Base-by-base conservation (phyloP, 1,284 basidiomycete genomes). In the Apiotrichum brassicae region DNA sequence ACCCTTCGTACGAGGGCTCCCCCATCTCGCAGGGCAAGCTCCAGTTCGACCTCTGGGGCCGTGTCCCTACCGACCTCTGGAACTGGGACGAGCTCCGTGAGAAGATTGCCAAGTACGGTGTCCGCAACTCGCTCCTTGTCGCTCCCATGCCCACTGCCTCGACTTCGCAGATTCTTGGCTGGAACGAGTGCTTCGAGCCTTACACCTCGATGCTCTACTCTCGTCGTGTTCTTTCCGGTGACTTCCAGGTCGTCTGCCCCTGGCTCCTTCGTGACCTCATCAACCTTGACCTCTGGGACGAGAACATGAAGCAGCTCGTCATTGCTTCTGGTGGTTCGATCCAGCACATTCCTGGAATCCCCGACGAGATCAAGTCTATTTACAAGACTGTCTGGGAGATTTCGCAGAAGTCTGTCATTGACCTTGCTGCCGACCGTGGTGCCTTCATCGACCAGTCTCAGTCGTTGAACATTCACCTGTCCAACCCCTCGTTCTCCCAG, bases 111-210 rank as follows among this genome's bases (percentile, higher is more conserved):
- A 75, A 80, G 65, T 81, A 82, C 65, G 95, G 95, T 54, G 76
- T 98, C 43, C 78, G 93, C 58, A 98, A 98, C 78, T 97, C 94
- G 48, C 78, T 98, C n/a, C 78, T 98, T 11, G 77, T 91, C 54
- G 87, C 95, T 0, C 95, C 94, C 16, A 98, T 98, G 95, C 95
- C 95, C 1, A 99, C 95, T 22, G 95, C 95, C 1, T 97, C 92
- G 30, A 98, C 95, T 7, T 93, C 88, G 73, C 95, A 98, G 77
- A 99, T 99, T 63, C 79, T 98, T 45, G 95, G 95, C 45, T 90
- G 89, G 79, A 99, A 98, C 75, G 95, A 98, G 71, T 98, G 95
- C 57, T 71, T 74, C 47, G 72, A 74, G 59, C 72, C 72, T 6
- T 74, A 74, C 63, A 69, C 65, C 48, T 91, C 89, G 69, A 98